These are phyloP conservation scores for Epithemia pelagica DNA, from an alignment of 108 stramenopile genomes.

Conservation along the genomic window DNA sequence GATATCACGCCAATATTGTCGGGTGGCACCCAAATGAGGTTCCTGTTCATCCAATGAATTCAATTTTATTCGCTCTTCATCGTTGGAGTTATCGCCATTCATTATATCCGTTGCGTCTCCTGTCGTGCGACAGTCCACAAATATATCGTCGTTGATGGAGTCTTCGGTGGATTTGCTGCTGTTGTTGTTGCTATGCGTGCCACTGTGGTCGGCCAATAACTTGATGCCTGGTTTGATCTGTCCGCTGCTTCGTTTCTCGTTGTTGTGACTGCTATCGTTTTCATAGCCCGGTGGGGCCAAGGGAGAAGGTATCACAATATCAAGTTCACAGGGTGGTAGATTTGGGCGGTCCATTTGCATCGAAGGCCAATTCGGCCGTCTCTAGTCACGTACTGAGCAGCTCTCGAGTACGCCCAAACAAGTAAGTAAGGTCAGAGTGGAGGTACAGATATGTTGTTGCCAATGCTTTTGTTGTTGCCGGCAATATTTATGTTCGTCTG, in stretches of 20 bases:
- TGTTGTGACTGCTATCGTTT: neutral
- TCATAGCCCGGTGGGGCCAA: neutral
- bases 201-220: neutral
- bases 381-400: too few relatives aligned
- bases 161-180: neutral
- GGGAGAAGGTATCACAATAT: neutral
- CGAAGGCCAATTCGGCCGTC: too few relatives aligned
- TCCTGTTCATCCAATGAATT: constrained; percentile 1
- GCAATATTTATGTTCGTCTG: too few relatives aligned
- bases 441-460: too few relatives aligned
- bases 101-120: too few relatives aligned
- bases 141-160: neutral
- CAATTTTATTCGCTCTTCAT: neutral
- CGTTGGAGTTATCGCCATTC: neutral
- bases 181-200: neutral
- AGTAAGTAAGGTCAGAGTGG: too few relatives aligned
- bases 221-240: too few relatives aligned
- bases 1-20: constrained; percentile 78
- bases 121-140: neutral
- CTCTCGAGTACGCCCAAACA: too few relatives aligned
- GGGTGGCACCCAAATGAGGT: constrained; percentile 54
- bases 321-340: neutral
- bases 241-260: neutral
- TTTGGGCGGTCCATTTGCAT: neutral
- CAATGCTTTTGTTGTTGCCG: too few relatives aligned